Evolutionary conservation across 192 early-diverging fungal species (phyloP).

Genomic region (Mortierella alpina): DNA sequence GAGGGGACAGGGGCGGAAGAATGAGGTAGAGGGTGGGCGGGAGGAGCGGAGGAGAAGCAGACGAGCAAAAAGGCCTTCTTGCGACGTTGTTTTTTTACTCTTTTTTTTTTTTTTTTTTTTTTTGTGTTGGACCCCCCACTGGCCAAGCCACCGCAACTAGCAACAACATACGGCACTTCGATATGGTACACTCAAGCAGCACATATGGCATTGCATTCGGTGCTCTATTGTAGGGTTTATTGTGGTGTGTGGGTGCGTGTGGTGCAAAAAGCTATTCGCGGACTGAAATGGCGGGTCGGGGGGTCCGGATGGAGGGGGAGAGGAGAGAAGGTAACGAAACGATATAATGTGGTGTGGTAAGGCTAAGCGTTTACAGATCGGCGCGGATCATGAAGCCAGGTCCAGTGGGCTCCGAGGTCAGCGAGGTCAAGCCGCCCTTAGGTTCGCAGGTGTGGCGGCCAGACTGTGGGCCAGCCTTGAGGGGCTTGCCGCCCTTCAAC

Average conservation of each 20-base stretch:
- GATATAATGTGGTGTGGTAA: neutral
- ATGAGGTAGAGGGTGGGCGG: no score
- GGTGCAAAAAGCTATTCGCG: no score
- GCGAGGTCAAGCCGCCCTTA: slow-evolving; percentile 79
- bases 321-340: neutral
- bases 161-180: neutral
- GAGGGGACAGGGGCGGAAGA: no score
- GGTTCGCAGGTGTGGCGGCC: slow-evolving; percentile 94
- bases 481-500: slow-evolving; percentile 82
- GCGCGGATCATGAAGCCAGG: slow-evolving; percentile 90
- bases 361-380: slow-evolving; percentile 68
- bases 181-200: no score
- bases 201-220: no score
- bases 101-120: neutral
- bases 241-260: neutral
- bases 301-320: neutral
- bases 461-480: slow-evolving; percentile 85
- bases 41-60: neutral
- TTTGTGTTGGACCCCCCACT: neutral
- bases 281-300: neutral
- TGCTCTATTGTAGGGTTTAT: neutral
- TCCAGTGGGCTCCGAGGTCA: slow-evolving; percentile 88
- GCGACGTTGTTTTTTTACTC: neutral
- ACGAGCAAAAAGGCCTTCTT: neutral
- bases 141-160: no score